phyloP scores from a whole-genome alignment of 2,329 filamentous ascomycete species.

The Aspergillus sp. region DNA sequence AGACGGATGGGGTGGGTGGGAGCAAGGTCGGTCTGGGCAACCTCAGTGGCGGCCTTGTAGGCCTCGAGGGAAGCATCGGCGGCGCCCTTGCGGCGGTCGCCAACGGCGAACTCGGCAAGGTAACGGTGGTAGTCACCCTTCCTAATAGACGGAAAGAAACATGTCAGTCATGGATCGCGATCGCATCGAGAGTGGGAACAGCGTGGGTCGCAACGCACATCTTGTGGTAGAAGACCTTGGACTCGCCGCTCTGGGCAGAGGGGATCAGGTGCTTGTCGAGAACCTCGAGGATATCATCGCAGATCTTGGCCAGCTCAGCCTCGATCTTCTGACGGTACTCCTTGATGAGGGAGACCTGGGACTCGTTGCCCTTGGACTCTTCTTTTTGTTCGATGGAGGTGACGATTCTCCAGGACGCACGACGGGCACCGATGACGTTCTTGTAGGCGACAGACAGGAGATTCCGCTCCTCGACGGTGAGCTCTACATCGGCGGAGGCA shows the following conservation, averaged over 20 bases:
- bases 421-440: conserved; percentile 95
- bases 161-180: conserved; percentile 23
- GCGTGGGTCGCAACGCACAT: conserved; percentile 63
- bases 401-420: conserved; percentile 97
- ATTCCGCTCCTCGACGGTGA: conserved; percentile 94
- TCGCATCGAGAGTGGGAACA: not conserved
- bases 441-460: conserved; percentile 98
- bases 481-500: conserved; percentile 79
- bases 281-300: conserved; percentile 94
- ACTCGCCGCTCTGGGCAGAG: conserved; percentile 92
- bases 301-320: conserved; percentile 94
- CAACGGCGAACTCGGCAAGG: conserved; percentile 92
- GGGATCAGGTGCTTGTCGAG: conserved; percentile 93
- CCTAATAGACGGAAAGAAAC: conserved; percentile 55
- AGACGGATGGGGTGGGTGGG: conserved; percentile 93
- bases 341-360: conserved; percentile 88
- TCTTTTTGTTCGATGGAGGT: conserved; percentile 99
- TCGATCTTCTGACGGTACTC: conserved; percentile 99
- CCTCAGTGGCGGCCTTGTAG: conserved; percentile 92
- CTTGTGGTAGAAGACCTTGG: conserved; percentile 99
- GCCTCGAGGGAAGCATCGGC: conserved; percentile 94
- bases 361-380: conserved; percentile 96
- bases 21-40: conserved; percentile 83
- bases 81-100: conserved; percentile 92
- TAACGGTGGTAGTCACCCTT: conserved; percentile 99